Percentiles rank a stretch among this genome's conserved stretches.
Conservation (phyloP, 306 rosid species). For the Purshia tridentata region DNA sequence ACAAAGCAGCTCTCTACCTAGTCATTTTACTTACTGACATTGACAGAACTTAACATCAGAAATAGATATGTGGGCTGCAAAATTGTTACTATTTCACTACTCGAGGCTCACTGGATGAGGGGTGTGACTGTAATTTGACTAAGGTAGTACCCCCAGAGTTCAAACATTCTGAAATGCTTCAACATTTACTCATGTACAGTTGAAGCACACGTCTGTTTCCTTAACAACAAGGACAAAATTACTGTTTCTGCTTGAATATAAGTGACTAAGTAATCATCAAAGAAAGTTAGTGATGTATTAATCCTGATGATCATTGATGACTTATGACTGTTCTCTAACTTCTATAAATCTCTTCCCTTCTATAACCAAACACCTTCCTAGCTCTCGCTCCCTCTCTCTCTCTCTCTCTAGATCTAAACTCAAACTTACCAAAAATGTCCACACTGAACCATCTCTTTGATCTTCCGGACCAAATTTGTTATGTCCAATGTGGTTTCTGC, state of each 20-base stretch:
- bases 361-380: conserved; percentile 1
- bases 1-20: conserved; percentile 50
- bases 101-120: neutral
- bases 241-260: neutral
- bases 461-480: conserved; percentile 81
- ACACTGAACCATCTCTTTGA: conserved; percentile 65
- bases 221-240: neutral
- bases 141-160: neutral
- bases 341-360: conserved; percentile 47
- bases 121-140: conserved; percentile 1
- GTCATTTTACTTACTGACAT: conserved; percentile 44
- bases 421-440: conserved; percentile 41
- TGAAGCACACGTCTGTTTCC: conserved; percentile 11
- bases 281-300: neutral
- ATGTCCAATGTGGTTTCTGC: conserved; percentile 89
- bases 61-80: conserved; percentile 37
- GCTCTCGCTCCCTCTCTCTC: conserved; percentile 23
- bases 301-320: neutral
- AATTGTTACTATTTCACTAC: neutral
- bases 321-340: conserved; percentile 34
- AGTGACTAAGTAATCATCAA: neutral
- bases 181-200: conserved; percentile 3
- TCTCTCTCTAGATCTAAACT: conserved; percentile 21
- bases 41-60: conserved; percentile 42
- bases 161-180: conserved; percentile 14